phyloP scores from a whole-genome alignment of 352 stramenopile genomes.

The Thalassiosira livingstoniorum region DNA sequence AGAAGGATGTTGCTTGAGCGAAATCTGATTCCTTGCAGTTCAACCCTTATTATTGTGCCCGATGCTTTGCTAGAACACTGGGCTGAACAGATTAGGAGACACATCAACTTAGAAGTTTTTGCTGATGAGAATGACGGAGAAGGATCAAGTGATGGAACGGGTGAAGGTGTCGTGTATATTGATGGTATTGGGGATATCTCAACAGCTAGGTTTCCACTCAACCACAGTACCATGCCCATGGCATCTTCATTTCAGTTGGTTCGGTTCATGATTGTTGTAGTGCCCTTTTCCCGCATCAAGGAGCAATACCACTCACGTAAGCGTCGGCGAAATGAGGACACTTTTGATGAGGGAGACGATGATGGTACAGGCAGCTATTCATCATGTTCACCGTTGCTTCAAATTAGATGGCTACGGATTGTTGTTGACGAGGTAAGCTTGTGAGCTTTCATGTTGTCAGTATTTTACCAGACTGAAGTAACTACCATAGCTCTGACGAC shows the following conservation, averaged over 20 bases:
- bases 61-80: constrained; percentile 84
- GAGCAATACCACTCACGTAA: constrained; percentile 32
- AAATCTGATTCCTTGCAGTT: constrained; percentile 66
- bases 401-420: constrained; percentile 88
- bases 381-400: constrained; percentile 66
- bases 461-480: no score
- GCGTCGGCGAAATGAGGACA: constrained; percentile 27
- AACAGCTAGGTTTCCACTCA: constrained; percentile 50
- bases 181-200: constrained; percentile 71
- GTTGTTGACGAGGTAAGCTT: no score
- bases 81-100: constrained; percentile 73
- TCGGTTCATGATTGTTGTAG: constrained; percentile 71
- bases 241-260: constrained; percentile 57
- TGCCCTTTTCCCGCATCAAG: constrained; percentile 62
- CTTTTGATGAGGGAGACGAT: background rate
- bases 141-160: constrained; percentile 30
- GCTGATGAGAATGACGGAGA: constrained; percentile 29
- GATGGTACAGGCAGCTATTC: background rate
- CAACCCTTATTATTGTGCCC: constrained; percentile 83
- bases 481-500: no score
- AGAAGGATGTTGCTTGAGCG: constrained; percentile 63
- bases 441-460: no score
- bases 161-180: constrained; percentile 75
- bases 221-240: constrained; percentile 54
- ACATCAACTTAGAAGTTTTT: constrained; percentile 73